These are phyloP conservation scores for Arthrobotrys sphaeroides DNA, from an alignment of 2,329 filamentous ascomycete genomes.

Conservation along the genomic window DNA sequence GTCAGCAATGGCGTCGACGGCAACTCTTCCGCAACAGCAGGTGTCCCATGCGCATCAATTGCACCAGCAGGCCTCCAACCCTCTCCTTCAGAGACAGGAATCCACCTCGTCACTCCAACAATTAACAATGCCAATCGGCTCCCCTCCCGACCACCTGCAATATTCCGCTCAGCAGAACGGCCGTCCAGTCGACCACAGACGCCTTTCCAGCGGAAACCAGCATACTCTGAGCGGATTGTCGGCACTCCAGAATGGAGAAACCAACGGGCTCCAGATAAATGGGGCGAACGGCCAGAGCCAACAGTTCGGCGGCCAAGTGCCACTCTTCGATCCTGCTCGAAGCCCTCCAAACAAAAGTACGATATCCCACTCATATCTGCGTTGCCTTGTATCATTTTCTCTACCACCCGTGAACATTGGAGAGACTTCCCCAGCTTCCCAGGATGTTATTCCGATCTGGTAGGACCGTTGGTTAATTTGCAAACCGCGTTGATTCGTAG, in stretches of 20 bases:
- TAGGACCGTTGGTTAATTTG: conserved; percentile 39
- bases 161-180: conserved; percentile 51
- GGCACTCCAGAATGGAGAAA: conserved; percentile 38
- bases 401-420: conserved; percentile 17
- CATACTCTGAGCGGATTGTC: conserved; percentile 46
- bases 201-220: conserved; percentile 49
- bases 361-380: conserved; percentile 25
- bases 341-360: conserved; percentile 51
- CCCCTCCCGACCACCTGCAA: conserved; percentile 53
- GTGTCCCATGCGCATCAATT: conserved; percentile 47
- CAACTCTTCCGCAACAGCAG: conserved; percentile 35
- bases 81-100: conserved; percentile 49
- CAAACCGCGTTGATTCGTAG: conserved; percentile 64
- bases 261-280: conserved; percentile 50
- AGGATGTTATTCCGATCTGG: conserved; percentile 44
- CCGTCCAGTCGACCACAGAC: conserved; percentile 51
- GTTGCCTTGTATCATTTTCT: conserved; percentile 4
- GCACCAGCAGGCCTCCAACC: conserved; percentile 49
- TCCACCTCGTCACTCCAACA: conserved; percentile 45
- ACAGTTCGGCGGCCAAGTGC: conserved; percentile 8
- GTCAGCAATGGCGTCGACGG: conserved; percentile 52
- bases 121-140: conserved; percentile 46
- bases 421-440: conserved; percentile 23
- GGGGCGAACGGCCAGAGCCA: conserved; percentile 35
- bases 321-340: conserved; percentile 39